Conservation (phyloP, 805 yeast genomes). For the Citeromyces nyonsensis region DNA sequence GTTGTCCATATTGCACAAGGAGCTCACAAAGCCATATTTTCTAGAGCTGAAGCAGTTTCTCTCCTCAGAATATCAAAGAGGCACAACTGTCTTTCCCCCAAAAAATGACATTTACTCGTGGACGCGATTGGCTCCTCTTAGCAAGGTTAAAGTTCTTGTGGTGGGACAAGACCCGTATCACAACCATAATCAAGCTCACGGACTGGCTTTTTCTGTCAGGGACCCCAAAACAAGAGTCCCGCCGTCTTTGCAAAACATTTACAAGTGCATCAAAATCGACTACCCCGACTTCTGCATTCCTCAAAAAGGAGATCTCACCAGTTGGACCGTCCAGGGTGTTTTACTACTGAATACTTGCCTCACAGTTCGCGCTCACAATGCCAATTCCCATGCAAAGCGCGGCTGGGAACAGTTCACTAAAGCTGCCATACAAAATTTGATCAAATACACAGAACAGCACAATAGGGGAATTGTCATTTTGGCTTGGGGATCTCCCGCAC, state of each 20-base stretch:
- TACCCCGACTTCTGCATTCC: constrained; percentile 61
- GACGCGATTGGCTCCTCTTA: constrained; percentile 74
- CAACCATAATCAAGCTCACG: constrained; percentile 87
- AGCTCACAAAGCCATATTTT: constrained; percentile 78
- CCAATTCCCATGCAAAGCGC: constrained; percentile 77
- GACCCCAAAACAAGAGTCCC: constrained; percentile 76
- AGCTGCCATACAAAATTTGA: constrained; percentile 38
- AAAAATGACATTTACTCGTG: constrained; percentile 70
- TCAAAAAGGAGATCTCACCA: constrained; percentile 48
- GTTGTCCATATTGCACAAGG: constrained; percentile 54
- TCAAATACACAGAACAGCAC: constrained; percentile 26
- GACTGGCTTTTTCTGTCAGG: constrained; percentile 83
- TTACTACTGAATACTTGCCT: constrained; percentile 74
- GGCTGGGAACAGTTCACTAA: constrained; percentile 94
- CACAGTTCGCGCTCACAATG: constrained; percentile 86
- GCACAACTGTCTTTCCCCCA: constrained; percentile 65
- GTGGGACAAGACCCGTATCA: constrained; percentile 97
- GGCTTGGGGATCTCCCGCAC: constrained; percentile 41
- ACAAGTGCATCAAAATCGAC: constrained; percentile 52
- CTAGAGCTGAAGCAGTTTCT: constrained; percentile 55
- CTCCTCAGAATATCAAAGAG: constrained; percentile 21
- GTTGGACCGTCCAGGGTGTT: constrained; percentile 86
- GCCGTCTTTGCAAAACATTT: constrained; percentile 76
- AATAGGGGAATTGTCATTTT: constrained; percentile 50
- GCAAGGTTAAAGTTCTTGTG: constrained; percentile 58